Evolutionary conservation across 2,329 filamentous ascomycete genomes (phyloP), one percentile per base, ranked within the genome.

Genomic region (Periglandula ipomoeae): DNA sequence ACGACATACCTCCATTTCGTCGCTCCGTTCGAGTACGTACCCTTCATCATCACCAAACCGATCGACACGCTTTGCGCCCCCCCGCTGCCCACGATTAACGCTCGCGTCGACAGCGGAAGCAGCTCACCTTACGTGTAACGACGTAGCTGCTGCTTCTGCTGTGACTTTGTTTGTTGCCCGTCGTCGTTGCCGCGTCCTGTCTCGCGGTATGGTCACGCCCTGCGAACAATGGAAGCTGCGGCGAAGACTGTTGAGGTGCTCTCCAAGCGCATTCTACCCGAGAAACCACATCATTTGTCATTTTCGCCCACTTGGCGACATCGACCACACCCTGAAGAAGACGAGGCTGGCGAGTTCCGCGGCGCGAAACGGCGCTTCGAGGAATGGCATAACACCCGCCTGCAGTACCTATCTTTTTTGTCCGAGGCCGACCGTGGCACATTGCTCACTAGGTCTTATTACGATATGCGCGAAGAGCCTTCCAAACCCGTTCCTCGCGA

Each of bases 341-440:
- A 68, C 52, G 57, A 63, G 23, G 37, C 38, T 27, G 40, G 11
- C 37, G 44, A 47, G 3, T 35, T 34, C 7, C 50, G 47, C 44
- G 34, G 34, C 44, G 19, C 44, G 30, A 41, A 44, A 47, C 64
- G 65, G 53, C 59, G 62, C 50, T 61, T 67, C 55, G 73, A 76
- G 60, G 73, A 76, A 64, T 74, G 74, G 64, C 68, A 73, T 42
- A 65, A 66, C 50, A 67, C 67, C 52, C 70, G 68, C 20, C 67
- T 81, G 7, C 76, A 81, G 58, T 81, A 80, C 64, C 72, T 71
- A 55, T 81, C 78, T 22, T 73, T 77, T 50, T 60, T 80, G 44
- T 77, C 74, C 51, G 75, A 79, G 56, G 75, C 73, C 51, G 76
- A 81, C 55, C 76, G 78, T 57, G 78, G 78, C 52, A 65, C 79